Conservation (phyloP, 768 basidiomycete species). For the Mycena haematopus region DNA sequence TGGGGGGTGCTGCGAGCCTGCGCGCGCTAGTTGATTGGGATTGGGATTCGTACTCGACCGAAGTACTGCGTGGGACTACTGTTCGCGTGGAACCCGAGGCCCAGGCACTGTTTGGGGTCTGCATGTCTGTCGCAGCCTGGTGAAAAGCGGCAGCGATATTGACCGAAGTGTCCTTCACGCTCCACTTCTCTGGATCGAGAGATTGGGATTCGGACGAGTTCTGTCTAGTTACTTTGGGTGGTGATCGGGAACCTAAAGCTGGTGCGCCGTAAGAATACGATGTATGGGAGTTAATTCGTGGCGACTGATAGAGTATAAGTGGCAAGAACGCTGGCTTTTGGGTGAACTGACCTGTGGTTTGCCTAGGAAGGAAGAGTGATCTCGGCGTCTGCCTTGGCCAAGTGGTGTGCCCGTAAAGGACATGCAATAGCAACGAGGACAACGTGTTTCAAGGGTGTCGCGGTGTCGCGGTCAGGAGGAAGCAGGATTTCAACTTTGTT, state of each 20-base stretch:
- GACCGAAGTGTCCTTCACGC: slow-evolving; percentile 83
- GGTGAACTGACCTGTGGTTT: slow-evolving; percentile 46
- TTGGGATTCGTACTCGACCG: slow-evolving; percentile 80
- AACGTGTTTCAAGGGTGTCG: slow-evolving; percentile 17
- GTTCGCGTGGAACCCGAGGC: slow-evolving; percentile 62
- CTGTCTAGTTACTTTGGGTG: slow-evolving; percentile 59
- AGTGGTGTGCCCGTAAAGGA: slow-evolving; percentile 86
- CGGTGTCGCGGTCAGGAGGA: slow-evolving; percentile 1
- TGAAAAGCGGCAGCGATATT: slow-evolving; percentile 84
- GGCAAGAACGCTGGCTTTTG: background rate
- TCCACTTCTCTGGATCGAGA: slow-evolving; percentile 74
- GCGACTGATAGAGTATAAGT: slow-evolving; percentile 28
- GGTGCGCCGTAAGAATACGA: slow-evolving; percentile 81
- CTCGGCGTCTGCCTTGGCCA: slow-evolving; percentile 86
- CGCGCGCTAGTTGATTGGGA: slow-evolving; percentile 59
- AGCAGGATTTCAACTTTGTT: background rate
- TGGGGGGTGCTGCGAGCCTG: slow-evolving; percentile 69
- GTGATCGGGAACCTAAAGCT: slow-evolving; percentile 61
- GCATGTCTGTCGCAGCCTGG: slow-evolving; percentile 68
- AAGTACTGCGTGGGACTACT: slow-evolving; percentile 71
- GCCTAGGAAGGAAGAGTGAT: slow-evolving; percentile 79
- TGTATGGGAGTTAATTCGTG: slow-evolving; percentile 52
- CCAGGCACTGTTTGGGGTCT: slow-evolving; percentile 70
- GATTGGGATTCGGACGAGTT: slow-evolving; percentile 45
- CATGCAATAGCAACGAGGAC: slow-evolving; percentile 56